Base-by-base conservation (phyloP, 2,329 filamentous ascomycete genomes). In the Penicillium vulpinum region DNA sequence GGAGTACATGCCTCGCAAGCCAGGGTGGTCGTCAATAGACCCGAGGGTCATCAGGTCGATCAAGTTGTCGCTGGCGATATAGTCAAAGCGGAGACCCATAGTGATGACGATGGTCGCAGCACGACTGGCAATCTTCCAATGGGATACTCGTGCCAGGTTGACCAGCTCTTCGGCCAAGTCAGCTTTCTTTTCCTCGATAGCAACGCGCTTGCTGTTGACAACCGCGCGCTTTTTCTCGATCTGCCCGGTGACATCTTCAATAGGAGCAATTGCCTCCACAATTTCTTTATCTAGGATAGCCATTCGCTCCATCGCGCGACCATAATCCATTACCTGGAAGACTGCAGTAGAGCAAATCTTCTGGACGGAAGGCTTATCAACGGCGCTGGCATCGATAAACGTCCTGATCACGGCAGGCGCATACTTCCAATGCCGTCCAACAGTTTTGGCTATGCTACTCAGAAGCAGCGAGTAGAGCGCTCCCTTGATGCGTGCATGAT, bases 61-160 rank as follows among this genome's bases (percentile, higher is more conserved):
- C 73, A 97, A 89, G 56, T 88, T 85, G 18, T 88, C 81, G 1
- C 91, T 90, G 6, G 91, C 91, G 60, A 99, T 85, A 18, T 86
- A 89, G 63, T 97, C 89, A 67, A 97, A 96, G n/a, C 94, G 88
- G 61, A 97, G 85, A 56, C 91, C 93, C 60, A 97, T 83, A 58
- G 94, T 96, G 55, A 93, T 86, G 5, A 96, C 90, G 71, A 99
- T 94, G 35, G 95, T 89, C 10, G 90, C 90, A 55, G 92, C 96
- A 28, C 93, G 84, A 49, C 87, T 91, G 6, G 93, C 93, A 66
- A 96, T 92, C 79, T 96, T 97, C 94, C 94, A 99, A 70, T 99
- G 95, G 0, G 92, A 91, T 3, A 85, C 85, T 66, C 86, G 87
- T 2, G 91, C 90, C 58, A 88, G 78, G 57, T 89, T 85, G 4